phyloP scores from a whole-genome alignment of 2,329 filamentous ascomycete genomes.

The Penicillium sp. region DNA sequence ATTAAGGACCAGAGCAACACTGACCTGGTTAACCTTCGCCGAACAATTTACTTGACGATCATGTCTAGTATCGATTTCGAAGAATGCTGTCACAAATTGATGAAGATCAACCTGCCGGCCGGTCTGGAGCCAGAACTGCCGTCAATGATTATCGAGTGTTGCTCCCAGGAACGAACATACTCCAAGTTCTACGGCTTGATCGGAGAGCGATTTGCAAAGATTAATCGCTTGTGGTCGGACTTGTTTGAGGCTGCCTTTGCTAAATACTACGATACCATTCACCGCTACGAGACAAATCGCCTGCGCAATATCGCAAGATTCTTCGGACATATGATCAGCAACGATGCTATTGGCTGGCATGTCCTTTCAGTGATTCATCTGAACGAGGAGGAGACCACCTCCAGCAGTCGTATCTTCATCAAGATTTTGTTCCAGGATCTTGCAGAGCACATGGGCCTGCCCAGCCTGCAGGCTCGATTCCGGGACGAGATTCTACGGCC shows the following conservation, averaged over 20 bases:
- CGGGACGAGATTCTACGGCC: constrained; percentile 75
- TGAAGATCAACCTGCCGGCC: constrained; percentile 83
- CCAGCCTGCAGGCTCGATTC: constrained; percentile 72
- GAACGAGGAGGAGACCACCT: constrained; percentile 96
- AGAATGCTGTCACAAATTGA: constrained; percentile 94
- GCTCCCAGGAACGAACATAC: constrained; percentile 93
- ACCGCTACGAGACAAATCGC: constrained; percentile 93
- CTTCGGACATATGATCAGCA: constrained; percentile 86
- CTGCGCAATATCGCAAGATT: constrained; percentile 93
- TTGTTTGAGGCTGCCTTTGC: constrained; percentile 87
- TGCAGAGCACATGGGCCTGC: constrained; percentile 79
- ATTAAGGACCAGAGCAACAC: constrained; percentile 98
- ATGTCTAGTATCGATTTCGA: constrained; percentile 96
- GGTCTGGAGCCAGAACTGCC: constrained; percentile 88
- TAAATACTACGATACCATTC: constrained; percentile 96
- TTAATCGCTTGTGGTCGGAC: constrained; percentile 92
- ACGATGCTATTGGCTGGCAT: constrained; percentile 90
- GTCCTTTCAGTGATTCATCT: constrained; percentile 79
- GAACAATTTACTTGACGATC: constrained; percentile 95
- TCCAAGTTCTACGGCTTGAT: constrained; percentile 96
- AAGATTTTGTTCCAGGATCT: constrained; percentile 97
- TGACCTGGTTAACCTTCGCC: constrained; percentile 86
- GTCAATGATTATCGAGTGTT: constrained; percentile 96
- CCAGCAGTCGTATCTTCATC: constrained; percentile 94
- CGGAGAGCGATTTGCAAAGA: constrained; percentile 90